Evolutionary conservation across 2,329 filamentous ascomycete genomes (phyloP).

Genomic region (Pseudogymnoascus sp.): DNA sequence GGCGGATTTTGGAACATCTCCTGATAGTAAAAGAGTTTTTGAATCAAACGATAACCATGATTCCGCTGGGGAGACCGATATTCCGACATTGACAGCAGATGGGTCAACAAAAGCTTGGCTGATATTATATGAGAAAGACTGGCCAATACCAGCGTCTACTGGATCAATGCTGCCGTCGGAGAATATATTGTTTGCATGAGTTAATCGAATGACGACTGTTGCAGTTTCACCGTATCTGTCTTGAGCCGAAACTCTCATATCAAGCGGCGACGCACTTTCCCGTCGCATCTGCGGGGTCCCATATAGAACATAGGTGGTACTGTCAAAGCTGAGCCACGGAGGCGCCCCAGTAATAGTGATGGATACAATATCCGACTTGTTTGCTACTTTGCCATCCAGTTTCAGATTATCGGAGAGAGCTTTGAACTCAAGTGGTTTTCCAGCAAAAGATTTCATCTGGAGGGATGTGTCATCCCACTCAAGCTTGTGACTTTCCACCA

Average conservation of each 20-base stretch:
- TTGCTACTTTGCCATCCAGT: slow-evolving; percentile 47
- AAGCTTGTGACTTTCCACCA: slow-evolving; percentile 63
- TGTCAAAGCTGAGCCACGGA: slow-evolving; percentile 61
- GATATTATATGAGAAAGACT: slow-evolving; percentile 20
- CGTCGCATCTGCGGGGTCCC: slow-evolving; percentile 48
- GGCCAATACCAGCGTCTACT: slow-evolving; percentile 21
- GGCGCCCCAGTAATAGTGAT: slow-evolving; percentile 49
- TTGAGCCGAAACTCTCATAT: slow-evolving; percentile 51
- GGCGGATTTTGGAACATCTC: slow-evolving; percentile 17
- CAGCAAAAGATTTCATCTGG: slow-evolving; percentile 47
- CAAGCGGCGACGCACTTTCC: slow-evolving; percentile 46
- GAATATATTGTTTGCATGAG: slow-evolving; percentile 18
- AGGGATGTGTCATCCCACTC: slow-evolving; percentile 51
- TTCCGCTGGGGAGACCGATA: slow-evolving; percentile 14
- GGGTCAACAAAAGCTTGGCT: slow-evolving; percentile 18
- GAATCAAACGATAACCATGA: slow-evolving; percentile 23
- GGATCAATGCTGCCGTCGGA: slow-evolving; percentile 7
- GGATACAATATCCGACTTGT: slow-evolving; percentile 40
- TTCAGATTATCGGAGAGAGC: slow-evolving; percentile 43
- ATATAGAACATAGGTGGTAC: slow-evolving; percentile 48
- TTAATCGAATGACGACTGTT: slow-evolving; percentile 42
- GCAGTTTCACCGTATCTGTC: slow-evolving; percentile 54
- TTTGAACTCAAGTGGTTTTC: slow-evolving; percentile 43
- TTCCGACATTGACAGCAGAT: slow-evolving; percentile 18
- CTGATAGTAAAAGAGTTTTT: slow-evolving; percentile 18